These are phyloP conservation scores for Alternaria novae-zelandiae DNA, from an alignment of 2,329 filamentous ascomycete genomes.

Conservation along the genomic window DNA sequence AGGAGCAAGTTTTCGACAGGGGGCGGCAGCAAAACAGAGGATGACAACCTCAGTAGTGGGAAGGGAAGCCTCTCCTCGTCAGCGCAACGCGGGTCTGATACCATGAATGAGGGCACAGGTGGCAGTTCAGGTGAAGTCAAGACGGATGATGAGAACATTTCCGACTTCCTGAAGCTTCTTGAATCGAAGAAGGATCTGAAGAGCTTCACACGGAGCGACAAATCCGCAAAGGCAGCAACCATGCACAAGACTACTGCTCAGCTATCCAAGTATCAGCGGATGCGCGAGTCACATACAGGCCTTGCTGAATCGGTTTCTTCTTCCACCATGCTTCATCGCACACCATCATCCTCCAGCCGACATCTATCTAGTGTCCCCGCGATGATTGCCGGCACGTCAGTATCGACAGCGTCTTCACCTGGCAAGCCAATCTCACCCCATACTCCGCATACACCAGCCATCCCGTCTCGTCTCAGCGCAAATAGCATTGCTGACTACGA, in stretches of 20 bases:
- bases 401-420: conserved; percentile 86
- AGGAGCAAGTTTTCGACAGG: conserved; percentile 78
- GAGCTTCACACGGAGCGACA: conserved; percentile 74
- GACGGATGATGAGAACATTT: conserved; percentile 91
- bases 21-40: conserved; percentile 72
- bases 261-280: conserved; percentile 82
- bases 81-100: conserved; percentile 74
- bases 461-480: conserved; percentile 90
- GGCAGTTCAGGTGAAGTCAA: conserved; percentile 69
- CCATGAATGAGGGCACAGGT: conserved; percentile 73
- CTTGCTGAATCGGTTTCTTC: conserved; percentile 94
- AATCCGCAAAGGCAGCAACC: conserved; percentile 66
- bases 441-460: conserved; percentile 90
- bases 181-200: conserved; percentile 87
- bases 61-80: conserved; percentile 77
- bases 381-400: conserved; percentile 68
- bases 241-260: conserved; percentile 79
- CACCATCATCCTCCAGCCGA: conserved; percentile 78
- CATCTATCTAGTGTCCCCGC: conserved; percentile 70
- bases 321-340: conserved; percentile 82
- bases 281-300: conserved; percentile 87
- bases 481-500: conserved; percentile 81
- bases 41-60: conserved; percentile 81
- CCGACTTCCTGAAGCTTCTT: conserved; percentile 87
- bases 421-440: conserved; percentile 87